phyloP scores from a whole-genome alignment of 176 grass and related monocot genomes.

The Tillandsia fasciculata region DNA sequence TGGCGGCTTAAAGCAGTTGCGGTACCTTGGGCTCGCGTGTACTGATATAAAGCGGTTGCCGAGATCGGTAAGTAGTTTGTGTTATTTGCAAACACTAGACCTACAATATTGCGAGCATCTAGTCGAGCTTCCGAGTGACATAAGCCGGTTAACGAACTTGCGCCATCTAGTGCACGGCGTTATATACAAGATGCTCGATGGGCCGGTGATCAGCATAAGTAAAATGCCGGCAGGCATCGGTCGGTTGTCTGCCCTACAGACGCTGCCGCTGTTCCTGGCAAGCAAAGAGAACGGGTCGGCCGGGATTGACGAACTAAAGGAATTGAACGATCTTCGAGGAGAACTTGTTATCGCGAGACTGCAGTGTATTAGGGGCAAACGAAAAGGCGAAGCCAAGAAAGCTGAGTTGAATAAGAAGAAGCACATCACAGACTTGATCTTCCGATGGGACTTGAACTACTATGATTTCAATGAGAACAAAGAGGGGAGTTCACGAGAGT shows the following conservation, averaged over 20 bases:
- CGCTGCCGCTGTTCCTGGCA: slow-evolving; percentile 20
- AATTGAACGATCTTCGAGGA: slow-evolving; percentile 31
- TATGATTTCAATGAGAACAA: not conserved
- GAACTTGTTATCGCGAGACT: slow-evolving; percentile 27
- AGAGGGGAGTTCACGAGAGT: slow-evolving; percentile 6
- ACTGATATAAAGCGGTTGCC: slow-evolving; percentile 25
- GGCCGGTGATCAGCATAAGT: too few species aligned
- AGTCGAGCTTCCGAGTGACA: slow-evolving; percentile 24
- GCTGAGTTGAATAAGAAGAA: slow-evolving; percentile 29
- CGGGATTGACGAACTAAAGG: slow-evolving; percentile 32
- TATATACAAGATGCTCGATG: slow-evolving; percentile 6
- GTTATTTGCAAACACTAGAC: slow-evolving; percentile 38
- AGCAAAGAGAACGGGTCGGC: slow-evolving; percentile 23
- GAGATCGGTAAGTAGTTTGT: slow-evolving; percentile 30
- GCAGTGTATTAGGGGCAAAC: slow-evolving; percentile 4
- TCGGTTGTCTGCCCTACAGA: slow-evolving; percentile 28
- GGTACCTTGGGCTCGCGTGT: slow-evolving; percentile 31
- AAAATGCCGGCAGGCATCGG: slow-evolving; percentile 35
- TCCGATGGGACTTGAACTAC: slow-evolving; percentile 24
- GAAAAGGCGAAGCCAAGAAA: slow-evolving; percentile 17
- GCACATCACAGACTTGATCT: slow-evolving; percentile 15
- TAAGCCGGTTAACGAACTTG: slow-evolving; percentile 29
- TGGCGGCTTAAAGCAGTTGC: slow-evolving; percentile 29
- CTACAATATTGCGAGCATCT: slow-evolving; percentile 12
- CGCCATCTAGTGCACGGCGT: slow-evolving; percentile 25